Base-by-base conservation (phyloP, 2,329 filamentous ascomycete species). In the Amauroascus verrucosus region DNA sequence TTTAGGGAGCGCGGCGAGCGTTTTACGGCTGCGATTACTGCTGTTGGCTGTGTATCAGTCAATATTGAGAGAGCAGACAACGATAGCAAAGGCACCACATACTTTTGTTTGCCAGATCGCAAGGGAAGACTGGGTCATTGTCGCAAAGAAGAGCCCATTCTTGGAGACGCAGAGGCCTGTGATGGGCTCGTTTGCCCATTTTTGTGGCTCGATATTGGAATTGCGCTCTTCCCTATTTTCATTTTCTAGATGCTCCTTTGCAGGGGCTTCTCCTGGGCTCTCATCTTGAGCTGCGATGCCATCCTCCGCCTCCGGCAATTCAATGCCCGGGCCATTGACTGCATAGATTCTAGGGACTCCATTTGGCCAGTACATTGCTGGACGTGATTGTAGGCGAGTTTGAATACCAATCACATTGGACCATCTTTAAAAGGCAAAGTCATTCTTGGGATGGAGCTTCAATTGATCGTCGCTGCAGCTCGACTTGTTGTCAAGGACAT, bases 21-120 rank as follows among this genome's bases (percentile, higher is more conserved):
- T 56, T 89, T 78, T 46, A 96, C 83, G 24, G 89, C 81, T 56
- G 89, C 89, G 51, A 97, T 79, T 28, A 96, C 82, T 22, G 90
- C 89, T 51, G 88, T 90, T 47, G 93, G 93, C 86, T 95, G 66
- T 49, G 57, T 52, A 64, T 59, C 55, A 59, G 59, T 65, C 56
- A 65, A 59, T 59, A 57, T 26, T 59, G 63, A 57, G 20, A 66
- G 64, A 46, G 4, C 5, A 16, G 9, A 20, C 30, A 16, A 28
- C 5, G 3, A 16, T 30, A 26, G 16, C 6, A 32, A 22, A 56
- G 52, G 43, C 46, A 22, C 22, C 20, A 18, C 56, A 56, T 77
- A 89, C 88, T 79, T 91, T 91, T 53, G 88, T 91, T 72, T 98
- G 93, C 93, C 93, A 98, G 60, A 98, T 78, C n/a, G 86, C 88